Evolutionary conservation across 805 yeast genomes (phyloP), one percentile per base, ranked within the genome.

Genomic region (Candida sanyiensis): DNA sequence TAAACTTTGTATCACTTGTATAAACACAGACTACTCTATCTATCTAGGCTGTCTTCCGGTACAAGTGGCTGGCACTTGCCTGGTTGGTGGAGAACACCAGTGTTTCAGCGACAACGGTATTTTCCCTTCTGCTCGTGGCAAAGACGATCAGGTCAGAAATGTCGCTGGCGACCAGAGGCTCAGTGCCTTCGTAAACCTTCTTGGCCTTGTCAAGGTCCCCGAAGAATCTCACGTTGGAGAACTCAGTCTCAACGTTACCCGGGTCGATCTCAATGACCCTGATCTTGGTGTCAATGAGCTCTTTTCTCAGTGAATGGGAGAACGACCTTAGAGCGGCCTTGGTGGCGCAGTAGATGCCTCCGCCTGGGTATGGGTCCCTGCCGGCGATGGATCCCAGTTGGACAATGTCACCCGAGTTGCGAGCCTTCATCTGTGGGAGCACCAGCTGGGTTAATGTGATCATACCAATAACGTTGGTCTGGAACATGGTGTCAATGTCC

Each of bases 401-500:
- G 40, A 82, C 80, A 47, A 82, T 80, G 51, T 80, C 88, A 54
- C 89, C 89, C 13, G 65, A 50, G 57, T 83, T 75, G 50, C 82
- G 78, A 39, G 69, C 67, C 57, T 82, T 80, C 75, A 89, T 75
- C 29, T 73, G 74, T 30, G 80, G 80, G 34, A 89, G 61, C 16
- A 88, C 75, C 9, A 77, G 73, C 59, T 90, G 96, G 7, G 96
- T 87, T 47, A 89, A 64, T 16, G 83, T 74, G 45, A 89, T 83
- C 63, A 89, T 70, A 9, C 96, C 97, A 44, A 86, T 60, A 7
- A 89, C 96, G 54, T 89, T 90, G 43, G 96, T 87, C 54, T 81
- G 73, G 59, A 85, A 79, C 95, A 88, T 86, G 28, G 72, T 75
- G 40, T 70, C 68, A 38, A 87, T 74, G 56, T 88, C 96, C 7